Conservation (phyloP, 1,284 basidiomycete genomes). For the Heterobasidion parviporum region DNA sequence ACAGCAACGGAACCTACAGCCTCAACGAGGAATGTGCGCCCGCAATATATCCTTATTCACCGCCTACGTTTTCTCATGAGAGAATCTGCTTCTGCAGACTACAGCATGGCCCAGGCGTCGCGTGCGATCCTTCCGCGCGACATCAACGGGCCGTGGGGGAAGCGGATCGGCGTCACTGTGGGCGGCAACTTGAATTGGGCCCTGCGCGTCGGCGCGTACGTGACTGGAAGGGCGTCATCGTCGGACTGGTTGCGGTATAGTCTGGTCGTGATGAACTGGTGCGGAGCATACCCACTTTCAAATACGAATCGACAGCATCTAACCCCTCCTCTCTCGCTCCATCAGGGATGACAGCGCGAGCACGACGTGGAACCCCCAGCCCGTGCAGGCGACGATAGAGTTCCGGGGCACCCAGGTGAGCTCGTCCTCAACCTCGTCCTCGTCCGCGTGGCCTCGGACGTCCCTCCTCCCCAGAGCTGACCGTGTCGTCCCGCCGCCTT, state of each 20-base stretch:
- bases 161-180: conserved; percentile 57
- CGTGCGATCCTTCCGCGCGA: conserved; percentile 68
- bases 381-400: conserved; percentile 57
- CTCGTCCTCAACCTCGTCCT: neutral
- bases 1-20: conserved; percentile 50
- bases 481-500: neutral
- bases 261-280: conserved; percentile 59
- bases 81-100: conserved; percentile 34
- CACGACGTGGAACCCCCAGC: conserved; percentile 50
- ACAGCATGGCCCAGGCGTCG: conserved; percentile 65
- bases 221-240: conserved; percentile 45
- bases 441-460: neutral
- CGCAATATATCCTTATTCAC: neutral
- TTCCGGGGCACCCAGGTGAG: conserved; percentile 39
- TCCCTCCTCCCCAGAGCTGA: neutral
- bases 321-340: neutral
- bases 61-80: neutral
- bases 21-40: conserved; percentile 65
- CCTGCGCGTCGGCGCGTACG: conserved; percentile 54
- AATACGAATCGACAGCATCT: no score
- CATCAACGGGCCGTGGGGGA: conserved; percentile 54
- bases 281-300: neutral
- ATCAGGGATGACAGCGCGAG: conserved; percentile 41
- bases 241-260: conserved; percentile 59
- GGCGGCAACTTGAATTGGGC: conserved; percentile 50